Evolutionary conservation across 1,139 yeast species (phyloP).

Genomic region (Nakaseomyces sp.): DNA sequence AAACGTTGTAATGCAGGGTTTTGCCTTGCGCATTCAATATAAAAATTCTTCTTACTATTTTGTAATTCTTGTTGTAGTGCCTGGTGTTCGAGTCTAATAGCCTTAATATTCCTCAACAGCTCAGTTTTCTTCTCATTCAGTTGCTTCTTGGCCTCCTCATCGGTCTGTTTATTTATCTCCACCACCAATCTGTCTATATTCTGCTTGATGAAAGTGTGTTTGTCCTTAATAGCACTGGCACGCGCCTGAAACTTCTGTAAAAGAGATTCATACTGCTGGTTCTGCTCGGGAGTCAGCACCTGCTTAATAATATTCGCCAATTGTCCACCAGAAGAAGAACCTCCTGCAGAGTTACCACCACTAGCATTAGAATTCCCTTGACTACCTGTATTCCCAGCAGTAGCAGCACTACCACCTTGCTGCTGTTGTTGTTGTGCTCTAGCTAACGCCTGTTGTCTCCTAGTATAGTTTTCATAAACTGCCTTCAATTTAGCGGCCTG

Average conservation of each 20-base stretch:
- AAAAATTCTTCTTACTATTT: slow-evolving; percentile 28
- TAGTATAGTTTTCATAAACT: slow-evolving; percentile 26
- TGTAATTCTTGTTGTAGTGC: slow-evolving; percentile 25
- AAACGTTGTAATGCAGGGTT: slow-evolving; percentile 28
- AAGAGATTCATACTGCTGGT: slow-evolving; percentile 27
- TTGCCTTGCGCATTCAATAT: slow-evolving; percentile 30
- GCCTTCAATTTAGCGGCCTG: slow-evolving; percentile 56
- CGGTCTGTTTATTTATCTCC: slow-evolving; percentile 26
- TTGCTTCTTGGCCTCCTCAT: slow-evolving; percentile 23
- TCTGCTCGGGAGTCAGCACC: slow-evolving; percentile 28
- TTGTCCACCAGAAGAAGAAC: slow-evolving; percentile 10
- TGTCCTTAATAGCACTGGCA: slow-evolving; percentile 27
- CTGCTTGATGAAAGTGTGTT: slow-evolving; percentile 27
- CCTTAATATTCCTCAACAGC: slow-evolving; percentile 21
- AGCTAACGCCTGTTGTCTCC: slow-evolving; percentile 29
- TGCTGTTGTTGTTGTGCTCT: neutral
- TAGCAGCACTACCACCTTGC: too few relatives aligned
- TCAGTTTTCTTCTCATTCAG: slow-evolving; percentile 27
- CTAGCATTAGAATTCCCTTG: slow-evolving; percentile 28
- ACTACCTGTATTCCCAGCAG: slow-evolving; percentile 27
- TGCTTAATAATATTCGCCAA: slow-evolving; percentile 23
- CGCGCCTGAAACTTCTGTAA: slow-evolving; percentile 30
- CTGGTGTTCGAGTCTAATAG: slow-evolving; percentile 21
- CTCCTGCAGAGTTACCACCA: slow-evolving; percentile 20
- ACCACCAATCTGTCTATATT: slow-evolving; percentile 26